Evolutionary conservation across 306 rosid species (phyloP).

Genomic region (Oemleria cerasiformis): DNA sequence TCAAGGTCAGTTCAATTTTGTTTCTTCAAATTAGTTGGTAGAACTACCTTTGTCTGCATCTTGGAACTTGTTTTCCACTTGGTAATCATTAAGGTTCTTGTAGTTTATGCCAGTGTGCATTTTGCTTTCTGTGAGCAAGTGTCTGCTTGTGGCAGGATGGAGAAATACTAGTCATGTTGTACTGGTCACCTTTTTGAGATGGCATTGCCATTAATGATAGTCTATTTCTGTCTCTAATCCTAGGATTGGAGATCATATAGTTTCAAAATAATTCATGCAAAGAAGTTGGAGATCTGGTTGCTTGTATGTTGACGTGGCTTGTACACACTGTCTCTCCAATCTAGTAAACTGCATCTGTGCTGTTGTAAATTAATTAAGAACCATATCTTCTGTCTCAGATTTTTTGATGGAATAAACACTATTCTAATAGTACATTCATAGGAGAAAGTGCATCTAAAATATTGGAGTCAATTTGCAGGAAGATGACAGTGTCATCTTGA

Average conservation of each 20-base stretch:
- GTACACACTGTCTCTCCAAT: neutral
- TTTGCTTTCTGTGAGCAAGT: slow-evolving; percentile 17
- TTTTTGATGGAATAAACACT: neutral
- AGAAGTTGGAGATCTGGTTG: slow-evolving; percentile 7
- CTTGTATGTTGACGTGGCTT: neutral
- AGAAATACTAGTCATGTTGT: neutral
- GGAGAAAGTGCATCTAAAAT: slow-evolving; percentile 1
- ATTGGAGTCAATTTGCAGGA: neutral
- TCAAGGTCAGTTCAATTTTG: slow-evolving; percentile 58
- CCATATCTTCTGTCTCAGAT: neutral
- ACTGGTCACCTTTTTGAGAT: neutral
- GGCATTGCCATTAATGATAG: neutral
- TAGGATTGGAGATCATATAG: neutral
- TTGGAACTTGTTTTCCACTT: slow-evolving; percentile 14
- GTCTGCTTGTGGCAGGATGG: slow-evolving; percentile 19
- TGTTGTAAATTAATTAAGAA: neutral
- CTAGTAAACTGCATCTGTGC: neutral
- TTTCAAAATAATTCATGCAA: neutral
- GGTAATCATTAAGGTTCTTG: slow-evolving; percentile 22
- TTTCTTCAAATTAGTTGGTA: slow-evolving; percentile 13
- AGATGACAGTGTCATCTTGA: neutral
- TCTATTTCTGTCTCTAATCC: neutral
- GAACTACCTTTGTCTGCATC: neutral
- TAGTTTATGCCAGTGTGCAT: slow-evolving; percentile 5
- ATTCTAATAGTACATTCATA: neutral